phyloP scores from a whole-genome alignment of 1,284 basidiomycete species.

The Fomitopsis pinicola region DNA sequence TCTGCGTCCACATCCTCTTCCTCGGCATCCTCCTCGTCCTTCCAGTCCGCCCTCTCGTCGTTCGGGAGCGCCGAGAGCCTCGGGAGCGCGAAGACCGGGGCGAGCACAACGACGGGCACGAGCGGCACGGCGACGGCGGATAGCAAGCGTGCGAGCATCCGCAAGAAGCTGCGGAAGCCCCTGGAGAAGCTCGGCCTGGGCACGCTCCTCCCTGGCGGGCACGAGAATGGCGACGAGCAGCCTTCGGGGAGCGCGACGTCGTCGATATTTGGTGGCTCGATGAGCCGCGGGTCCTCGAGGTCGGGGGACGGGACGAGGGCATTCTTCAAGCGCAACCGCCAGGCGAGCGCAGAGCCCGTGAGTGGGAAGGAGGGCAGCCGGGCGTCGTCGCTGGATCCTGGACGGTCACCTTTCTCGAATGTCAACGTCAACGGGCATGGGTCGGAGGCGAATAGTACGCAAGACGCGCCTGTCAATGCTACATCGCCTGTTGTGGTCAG shows the following conservation, averaged over 20 bases:
- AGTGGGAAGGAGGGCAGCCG: background rate
- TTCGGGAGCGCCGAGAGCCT: background rate
- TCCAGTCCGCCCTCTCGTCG: background rate
- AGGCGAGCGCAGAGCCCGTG: background rate
- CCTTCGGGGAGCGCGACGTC: background rate
- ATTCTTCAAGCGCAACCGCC: background rate
- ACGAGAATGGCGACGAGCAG: background rate
- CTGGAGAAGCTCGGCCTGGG: background rate
- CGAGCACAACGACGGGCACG: background rate
- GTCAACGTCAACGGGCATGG: background rate
- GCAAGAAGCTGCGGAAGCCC: background rate
- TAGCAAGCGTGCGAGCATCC: background rate
- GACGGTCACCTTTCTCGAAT: background rate
- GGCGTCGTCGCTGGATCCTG: background rate
- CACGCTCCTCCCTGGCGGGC: background rate
- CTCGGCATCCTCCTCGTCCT: background rate
- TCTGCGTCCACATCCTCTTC: conserved; percentile 1
- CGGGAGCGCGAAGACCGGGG: background rate
- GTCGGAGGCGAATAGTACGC: background rate
- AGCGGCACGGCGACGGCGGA: background rate
- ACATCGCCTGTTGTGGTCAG: background rate
- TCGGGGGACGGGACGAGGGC: background rate
- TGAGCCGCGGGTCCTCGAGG: background rate
- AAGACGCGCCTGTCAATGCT: background rate
- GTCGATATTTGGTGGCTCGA: background rate